Conservation (phyloP, 164 flowering plant genomes). For the Chimonanthus salicifolius region DNA sequence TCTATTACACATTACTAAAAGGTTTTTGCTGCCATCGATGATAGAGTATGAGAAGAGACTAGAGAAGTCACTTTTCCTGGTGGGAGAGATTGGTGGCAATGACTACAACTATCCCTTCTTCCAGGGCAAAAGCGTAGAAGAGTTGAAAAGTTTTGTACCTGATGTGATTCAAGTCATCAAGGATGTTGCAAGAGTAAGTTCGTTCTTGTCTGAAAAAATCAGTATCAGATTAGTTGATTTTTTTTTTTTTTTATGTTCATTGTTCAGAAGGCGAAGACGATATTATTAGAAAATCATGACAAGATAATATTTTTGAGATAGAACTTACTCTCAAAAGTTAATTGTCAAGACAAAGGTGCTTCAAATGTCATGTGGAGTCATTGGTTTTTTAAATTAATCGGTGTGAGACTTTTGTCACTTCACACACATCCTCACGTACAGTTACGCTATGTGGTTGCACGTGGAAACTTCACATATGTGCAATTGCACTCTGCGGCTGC, state of each 20-base stretch:
- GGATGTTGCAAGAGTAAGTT: slow-evolving; percentile 6
- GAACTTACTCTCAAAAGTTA: neutral
- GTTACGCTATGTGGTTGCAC: no score
- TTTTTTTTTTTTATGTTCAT: neutral
- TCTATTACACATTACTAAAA: neutral
- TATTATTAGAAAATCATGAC: neutral
- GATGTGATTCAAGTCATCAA: neutral
- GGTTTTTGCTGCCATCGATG: neutral
- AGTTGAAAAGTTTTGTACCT: slow-evolving; percentile 2
- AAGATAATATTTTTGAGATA: neutral
- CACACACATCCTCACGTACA: no score
- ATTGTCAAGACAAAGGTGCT: neutral
- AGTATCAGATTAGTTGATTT: neutral
- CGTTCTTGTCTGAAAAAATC: neutral
- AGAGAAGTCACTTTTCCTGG: slow-evolving; percentile 2
- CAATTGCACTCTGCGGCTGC: neutral
- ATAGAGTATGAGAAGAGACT: neutral
- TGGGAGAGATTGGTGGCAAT: slow-evolving; percentile 12
- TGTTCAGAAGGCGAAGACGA: neutral
- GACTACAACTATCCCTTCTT: slow-evolving; percentile 9
- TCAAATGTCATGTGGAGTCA: neutral
- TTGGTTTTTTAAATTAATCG: no score
- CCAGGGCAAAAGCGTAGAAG: slow-evolving; percentile 7
- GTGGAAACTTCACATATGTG: no score
- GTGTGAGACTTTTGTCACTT: no score